Conservation (phyloP, 108 stramenopile species). For the Skeletonema potamos region DNA sequence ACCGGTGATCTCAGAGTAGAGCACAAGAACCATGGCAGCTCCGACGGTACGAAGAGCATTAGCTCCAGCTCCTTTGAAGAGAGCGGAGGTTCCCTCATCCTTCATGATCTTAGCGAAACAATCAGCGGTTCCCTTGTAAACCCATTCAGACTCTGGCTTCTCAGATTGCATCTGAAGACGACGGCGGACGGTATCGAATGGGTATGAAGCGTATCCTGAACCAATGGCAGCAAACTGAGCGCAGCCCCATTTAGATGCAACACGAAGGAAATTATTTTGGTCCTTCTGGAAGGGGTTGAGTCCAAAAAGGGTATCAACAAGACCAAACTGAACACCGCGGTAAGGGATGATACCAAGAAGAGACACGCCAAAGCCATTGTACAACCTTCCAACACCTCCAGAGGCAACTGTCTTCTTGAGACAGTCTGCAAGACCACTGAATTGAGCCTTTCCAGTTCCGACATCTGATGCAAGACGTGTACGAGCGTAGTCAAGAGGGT, state of each 20-base stretch:
- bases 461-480: slow-evolving; percentile 99
- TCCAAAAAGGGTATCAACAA: slow-evolving; percentile 96
- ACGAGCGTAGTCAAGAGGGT: slow-evolving; percentile 99
- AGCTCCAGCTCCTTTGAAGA: slow-evolving; percentile 99
- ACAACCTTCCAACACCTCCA: slow-evolving; percentile 89
- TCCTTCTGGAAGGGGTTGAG: slow-evolving; percentile 98
- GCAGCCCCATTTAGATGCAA: slow-evolving; percentile 94
- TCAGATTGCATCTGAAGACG: slow-evolving; percentile 99
- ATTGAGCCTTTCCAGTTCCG: slow-evolving; percentile 92
- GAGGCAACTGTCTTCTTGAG: slow-evolving; percentile 87
- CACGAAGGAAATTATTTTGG: slow-evolving; percentile 79
- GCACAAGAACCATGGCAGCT: slow-evolving; percentile 94
- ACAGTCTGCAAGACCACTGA: slow-evolving; percentile 98
- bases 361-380: slow-evolving; percentile 98
- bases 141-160: slow-evolving; percentile 93
- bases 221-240: slow-evolving; percentile 94
- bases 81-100: slow-evolving; percentile 91
- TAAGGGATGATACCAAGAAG: slow-evolving; percentile 97
- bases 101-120: slow-evolving; percentile 95
- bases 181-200: slow-evolving; percentile 99
- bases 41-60: slow-evolving; percentile 98
- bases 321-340: slow-evolving; percentile 99
- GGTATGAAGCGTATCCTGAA: slow-evolving; percentile 98
- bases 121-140: slow-evolving; percentile 95
- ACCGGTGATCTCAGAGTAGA: slow-evolving; percentile 97